These are phyloP conservation scores for Colletotrichum sp. DNA, from an alignment of 2,329 filamentous ascomycete genomes.

Conservation along the genomic window DNA sequence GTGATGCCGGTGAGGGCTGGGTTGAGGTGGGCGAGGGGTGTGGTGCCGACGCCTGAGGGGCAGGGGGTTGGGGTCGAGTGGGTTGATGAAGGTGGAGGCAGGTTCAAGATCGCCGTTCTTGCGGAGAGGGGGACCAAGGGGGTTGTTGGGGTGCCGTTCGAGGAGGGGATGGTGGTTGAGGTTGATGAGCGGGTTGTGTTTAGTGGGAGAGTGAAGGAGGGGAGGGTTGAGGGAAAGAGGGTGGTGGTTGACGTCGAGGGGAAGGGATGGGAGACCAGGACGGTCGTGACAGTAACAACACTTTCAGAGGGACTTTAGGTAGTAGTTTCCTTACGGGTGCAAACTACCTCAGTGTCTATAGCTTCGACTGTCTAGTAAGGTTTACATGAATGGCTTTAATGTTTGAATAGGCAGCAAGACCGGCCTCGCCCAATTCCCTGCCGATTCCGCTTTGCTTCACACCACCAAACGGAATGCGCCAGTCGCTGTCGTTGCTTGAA, in stretches of 20 bases:
- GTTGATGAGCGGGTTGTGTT: conserved; percentile 25
- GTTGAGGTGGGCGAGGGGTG: conserved; percentile 47
- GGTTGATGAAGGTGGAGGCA: conserved; percentile 25
- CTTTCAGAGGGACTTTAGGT: background rate
- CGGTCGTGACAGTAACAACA: background rate
- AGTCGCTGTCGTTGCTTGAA: conserved; percentile 31
- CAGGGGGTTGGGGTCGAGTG: conserved; percentile 42
- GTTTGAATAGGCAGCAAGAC: conserved; percentile 47
- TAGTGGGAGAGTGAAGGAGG: background rate
- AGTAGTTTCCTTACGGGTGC: background rate
- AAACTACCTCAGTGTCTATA: background rate
- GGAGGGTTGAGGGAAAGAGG: background rate
- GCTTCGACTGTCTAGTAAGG: conserved; percentile 23
- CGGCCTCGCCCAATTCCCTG: conserved; percentile 49
- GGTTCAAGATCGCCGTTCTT: conserved; percentile 31
- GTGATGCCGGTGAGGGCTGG: conserved; percentile 41
- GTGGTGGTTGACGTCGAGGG: conserved; percentile 9
- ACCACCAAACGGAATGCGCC: conserved; percentile 37
- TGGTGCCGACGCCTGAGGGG: conserved; percentile 44
- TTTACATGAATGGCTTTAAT: conserved; percentile 51
- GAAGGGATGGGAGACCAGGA: background rate
- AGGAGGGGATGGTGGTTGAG: conserved; percentile 4
- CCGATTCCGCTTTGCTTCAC: conserved; percentile 60
- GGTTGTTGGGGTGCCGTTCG: conserved; percentile 27
- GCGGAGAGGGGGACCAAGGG: conserved; percentile 35